phyloP scores from a whole-genome alignment of 805 yeast species.

The Ogataea henricii region DNA sequence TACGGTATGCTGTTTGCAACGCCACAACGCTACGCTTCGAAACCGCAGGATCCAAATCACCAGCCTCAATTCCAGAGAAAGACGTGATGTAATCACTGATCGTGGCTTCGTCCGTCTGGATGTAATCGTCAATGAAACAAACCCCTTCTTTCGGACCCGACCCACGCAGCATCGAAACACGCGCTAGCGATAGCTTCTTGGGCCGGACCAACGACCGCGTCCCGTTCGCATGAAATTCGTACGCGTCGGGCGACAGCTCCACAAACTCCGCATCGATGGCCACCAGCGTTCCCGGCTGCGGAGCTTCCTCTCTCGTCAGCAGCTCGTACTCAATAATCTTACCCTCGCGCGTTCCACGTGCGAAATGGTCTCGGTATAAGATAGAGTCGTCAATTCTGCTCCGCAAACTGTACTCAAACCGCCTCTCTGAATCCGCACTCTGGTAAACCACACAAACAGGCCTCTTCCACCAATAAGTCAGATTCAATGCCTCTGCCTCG shows the following conservation, averaged over 20 bases:
- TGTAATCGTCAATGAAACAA: conserved; percentile 92
- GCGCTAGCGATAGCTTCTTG: conserved; percentile 72
- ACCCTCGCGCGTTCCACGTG: conserved; percentile 62
- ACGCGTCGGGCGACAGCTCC: conserved; percentile 70
- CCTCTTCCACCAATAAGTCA: conserved; percentile 77
- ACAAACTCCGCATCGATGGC: conserved; percentile 99
- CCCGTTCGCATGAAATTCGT: conserved; percentile 78
- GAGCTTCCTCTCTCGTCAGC: conserved; percentile 70
- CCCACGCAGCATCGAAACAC: conserved; percentile 84
- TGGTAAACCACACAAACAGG: conserved; percentile 75
- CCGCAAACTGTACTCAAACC: conserved; percentile 53
- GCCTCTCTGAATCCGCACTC: conserved; percentile 42
- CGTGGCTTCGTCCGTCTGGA: conserved; percentile 61
- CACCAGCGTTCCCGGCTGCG: conserved; percentile 70
- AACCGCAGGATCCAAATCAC: conserved; percentile 74
- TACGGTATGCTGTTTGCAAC: conserved; percentile 79
- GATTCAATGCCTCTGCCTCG: conserved; percentile 75
- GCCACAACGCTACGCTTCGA: conserved; percentile 75
- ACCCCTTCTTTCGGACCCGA: conserved; percentile 65
- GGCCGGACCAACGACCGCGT: conserved; percentile 71
- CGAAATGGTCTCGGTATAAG: conserved; percentile 73
- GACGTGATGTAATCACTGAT: conserved; percentile 86
- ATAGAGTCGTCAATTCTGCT: conserved; percentile 60
- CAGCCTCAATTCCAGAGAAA: conserved; percentile 91
- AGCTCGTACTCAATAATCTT: conserved; percentile 64